phyloP scores from a whole-genome alignment of 2,329 filamentous ascomycete species.

The Fusarium solani-melongenae region DNA sequence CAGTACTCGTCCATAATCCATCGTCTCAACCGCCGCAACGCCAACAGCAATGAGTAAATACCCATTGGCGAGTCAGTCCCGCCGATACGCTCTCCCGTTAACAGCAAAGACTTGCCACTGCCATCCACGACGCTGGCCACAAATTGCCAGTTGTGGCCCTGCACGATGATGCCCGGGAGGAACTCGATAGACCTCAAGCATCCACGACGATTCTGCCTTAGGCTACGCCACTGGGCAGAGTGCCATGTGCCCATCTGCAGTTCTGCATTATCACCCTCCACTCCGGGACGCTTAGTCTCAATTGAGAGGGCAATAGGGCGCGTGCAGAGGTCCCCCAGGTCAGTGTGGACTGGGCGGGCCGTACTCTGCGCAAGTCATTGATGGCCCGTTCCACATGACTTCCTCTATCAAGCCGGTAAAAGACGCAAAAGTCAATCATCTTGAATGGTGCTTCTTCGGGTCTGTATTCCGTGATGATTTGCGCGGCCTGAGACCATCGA shows the following conservation, averaged over 20 bases:
- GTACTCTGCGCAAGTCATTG: slow-evolving; percentile 4
- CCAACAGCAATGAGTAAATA: neutral
- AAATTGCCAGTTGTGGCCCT: neutral
- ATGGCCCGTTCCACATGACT: slow-evolving; percentile 16
- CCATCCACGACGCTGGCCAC: neutral
- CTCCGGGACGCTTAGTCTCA: neutral
- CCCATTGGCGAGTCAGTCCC: neutral
- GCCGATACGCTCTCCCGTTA: neutral
- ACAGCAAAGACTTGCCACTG: neutral
- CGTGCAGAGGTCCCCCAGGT: slow-evolving; percentile 31
- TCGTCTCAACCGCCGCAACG: neutral
- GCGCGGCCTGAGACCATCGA: neutral
- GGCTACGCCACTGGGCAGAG: neutral
- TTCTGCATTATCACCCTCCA: neutral
- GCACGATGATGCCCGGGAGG: neutral
- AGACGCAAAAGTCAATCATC: slow-evolving; percentile 33
- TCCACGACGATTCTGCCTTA: neutral
- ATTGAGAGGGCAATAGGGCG: neutral
- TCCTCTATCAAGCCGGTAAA: neutral
- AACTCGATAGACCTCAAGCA: neutral
- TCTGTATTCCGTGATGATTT: slow-evolving; percentile 14
- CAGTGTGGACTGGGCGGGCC: slow-evolving; percentile 39
- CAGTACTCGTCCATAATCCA: neutral
- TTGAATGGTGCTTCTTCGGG: slow-evolving; percentile 26
- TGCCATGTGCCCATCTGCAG: neutral